phyloP scores from a whole-genome alignment of 495 filamentous ascomycete genomes.

The Endocarpon pusillum region DNA sequence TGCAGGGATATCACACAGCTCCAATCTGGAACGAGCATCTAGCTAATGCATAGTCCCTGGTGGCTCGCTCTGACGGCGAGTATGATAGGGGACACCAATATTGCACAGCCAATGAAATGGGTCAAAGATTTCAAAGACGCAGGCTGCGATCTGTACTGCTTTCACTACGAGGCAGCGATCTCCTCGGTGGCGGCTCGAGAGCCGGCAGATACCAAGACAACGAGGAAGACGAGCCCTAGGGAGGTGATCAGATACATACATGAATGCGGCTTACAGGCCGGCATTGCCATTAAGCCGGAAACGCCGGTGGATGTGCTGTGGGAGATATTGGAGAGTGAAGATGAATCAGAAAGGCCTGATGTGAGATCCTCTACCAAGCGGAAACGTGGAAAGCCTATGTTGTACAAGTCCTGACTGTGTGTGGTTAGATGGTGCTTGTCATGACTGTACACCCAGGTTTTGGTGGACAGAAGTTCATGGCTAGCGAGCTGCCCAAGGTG shows the following conservation, averaged over 20 bases:
- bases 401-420: background rate
- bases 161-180: conserved; percentile 96
- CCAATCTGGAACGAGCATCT: too few species aligned
- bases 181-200: conserved; percentile 65
- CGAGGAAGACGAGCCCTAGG: conserved; percentile 53
- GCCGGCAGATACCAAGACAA: conserved; percentile 45
- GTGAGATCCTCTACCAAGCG: conserved; percentile 34
- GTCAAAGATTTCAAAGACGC: conserved; percentile 84
- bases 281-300: conserved; percentile 88
- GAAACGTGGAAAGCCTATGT: conserved; percentile 1
- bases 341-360: conserved; percentile 69
- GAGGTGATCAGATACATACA: conserved; percentile 85
- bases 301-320: conserved; percentile 82
- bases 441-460: conserved; percentile 99
- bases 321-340: conserved; percentile 58
- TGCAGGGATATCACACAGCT: too few species aligned
- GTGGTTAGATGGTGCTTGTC: conserved; percentile 76
- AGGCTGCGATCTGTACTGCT: conserved; percentile 95
- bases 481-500: conserved; percentile 86
- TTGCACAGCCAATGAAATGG: conserved; percentile 88
- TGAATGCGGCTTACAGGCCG: conserved; percentile 71
- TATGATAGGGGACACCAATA: too few species aligned
- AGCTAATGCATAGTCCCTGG: too few species aligned
- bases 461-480: conserved; percentile 97
- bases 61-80: conserved; percentile 1